A percentile compares a stretch with the other conserved stretches of the same genome.
Evolutionary conservation across 257 asterid genomes (phyloP).

Genomic region (Solanum sejunctum): DNA sequence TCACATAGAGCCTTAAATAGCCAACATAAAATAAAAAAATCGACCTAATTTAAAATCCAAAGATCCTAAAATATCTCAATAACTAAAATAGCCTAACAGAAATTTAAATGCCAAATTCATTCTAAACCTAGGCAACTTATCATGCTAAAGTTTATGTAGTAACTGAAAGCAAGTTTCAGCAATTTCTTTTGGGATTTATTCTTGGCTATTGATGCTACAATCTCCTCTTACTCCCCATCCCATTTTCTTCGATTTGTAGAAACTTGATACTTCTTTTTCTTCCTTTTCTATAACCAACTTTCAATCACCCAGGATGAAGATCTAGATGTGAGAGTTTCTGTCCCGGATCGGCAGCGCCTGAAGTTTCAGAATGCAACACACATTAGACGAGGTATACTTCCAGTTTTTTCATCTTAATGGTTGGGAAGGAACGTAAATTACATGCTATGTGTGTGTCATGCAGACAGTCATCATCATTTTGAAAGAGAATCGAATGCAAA

Average conservation of each 20-base stretch:
- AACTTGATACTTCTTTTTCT: neutral
- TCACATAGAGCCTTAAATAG: too few species aligned
- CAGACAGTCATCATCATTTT: constrained; percentile 28
- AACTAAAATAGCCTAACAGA: too few species aligned
- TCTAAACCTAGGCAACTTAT: too few species aligned
- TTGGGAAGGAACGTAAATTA: neutral
- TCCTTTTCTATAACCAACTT: neutral
- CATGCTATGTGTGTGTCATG: neutral
- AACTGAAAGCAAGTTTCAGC: too few species aligned
- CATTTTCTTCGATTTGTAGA: neutral
- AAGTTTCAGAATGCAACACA: constrained; percentile 25
- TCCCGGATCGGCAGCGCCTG: constrained; percentile 34
- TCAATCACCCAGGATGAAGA: constrained; percentile 40
- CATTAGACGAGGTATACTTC: neutral
- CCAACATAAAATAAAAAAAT: too few species aligned
- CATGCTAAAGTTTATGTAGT: too few species aligned
- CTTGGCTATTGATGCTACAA: neutral
- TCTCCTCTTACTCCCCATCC: neutral
- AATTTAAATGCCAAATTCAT: too few species aligned
- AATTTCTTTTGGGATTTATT: neutral
- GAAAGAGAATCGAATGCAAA: constrained; percentile 19
- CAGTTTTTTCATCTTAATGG: neutral
- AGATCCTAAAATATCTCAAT: too few species aligned
- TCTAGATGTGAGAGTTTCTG: constrained; percentile 29
- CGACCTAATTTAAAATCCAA: too few species aligned